These are phyloP conservation scores for bread wheat (Triticum aestivum) DNA, from an alignment of 176 grass and related monocot species.

Conservation along the genomic window DNA sequence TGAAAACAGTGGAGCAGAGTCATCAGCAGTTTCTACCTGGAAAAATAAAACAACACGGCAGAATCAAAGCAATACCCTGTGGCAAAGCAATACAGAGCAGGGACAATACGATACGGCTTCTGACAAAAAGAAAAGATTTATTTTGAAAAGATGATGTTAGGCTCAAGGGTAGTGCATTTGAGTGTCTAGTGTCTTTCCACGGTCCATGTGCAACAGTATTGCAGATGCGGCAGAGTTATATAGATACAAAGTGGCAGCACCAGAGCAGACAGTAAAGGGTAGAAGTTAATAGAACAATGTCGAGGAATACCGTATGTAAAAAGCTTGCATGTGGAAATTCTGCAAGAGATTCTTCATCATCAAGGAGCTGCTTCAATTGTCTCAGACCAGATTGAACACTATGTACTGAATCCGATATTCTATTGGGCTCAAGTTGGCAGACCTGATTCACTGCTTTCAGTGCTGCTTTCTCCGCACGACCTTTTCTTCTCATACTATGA, in stretches of 20 bases:
- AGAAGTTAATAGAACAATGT: conserved; percentile 15
- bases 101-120: conserved; percentile 6
- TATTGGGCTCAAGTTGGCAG: conserved; percentile 44
- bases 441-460: conserved; percentile 65
- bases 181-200: conserved; percentile 19
- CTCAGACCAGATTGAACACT: conserved; percentile 58
- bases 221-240: conserved; percentile 8
- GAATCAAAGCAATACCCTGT: conserved; percentile 25
- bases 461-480: conserved; percentile 54
- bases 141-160: not conserved
- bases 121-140: conserved; percentile 5
- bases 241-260: not conserved
- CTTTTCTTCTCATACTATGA: conserved; percentile 64
- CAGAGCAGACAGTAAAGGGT: conserved; percentile 22
- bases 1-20: conserved; percentile 73
- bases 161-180: conserved; percentile 13
- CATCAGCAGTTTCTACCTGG: conserved; percentile 71
- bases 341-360: conserved; percentile 88
- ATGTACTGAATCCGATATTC: conserved; percentile 37
- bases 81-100: conserved; percentile 17
- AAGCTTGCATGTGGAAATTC: conserved; percentile 94
- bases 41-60: conserved; percentile 25
- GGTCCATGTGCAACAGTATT: not conserved
- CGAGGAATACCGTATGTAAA: conserved; percentile 68
- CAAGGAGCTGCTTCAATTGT: conserved; percentile 73